Evolutionary conservation across 176 grass and related monocot species (phyloP).

Genomic region (Carex scoparia): DNA sequence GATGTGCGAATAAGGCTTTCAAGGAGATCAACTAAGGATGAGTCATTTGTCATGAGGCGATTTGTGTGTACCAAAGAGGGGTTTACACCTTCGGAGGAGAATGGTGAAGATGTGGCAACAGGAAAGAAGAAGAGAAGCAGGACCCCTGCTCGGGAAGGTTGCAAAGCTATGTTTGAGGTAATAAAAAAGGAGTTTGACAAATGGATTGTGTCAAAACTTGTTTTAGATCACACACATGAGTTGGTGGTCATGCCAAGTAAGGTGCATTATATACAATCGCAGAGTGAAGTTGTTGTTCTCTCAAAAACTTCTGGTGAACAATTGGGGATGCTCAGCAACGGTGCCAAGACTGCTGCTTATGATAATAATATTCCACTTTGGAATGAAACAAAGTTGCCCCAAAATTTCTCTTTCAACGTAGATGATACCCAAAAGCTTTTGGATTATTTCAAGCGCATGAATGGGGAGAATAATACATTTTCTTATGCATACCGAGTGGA

Average conservation of each 20-base stretch:
- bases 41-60: constrained; percentile 53
- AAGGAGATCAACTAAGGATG: constrained; percentile 48
- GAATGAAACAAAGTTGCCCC: constrained; percentile 11
- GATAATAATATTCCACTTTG: constrained; percentile 24
- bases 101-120: constrained; percentile 20
- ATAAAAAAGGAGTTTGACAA: constrained; percentile 56
- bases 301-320: constrained; percentile 40
- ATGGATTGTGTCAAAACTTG: constrained; percentile 68
- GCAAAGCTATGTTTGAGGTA: constrained; percentile 67
- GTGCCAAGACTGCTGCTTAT: not conserved
- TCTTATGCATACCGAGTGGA: constrained; percentile 61
- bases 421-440: constrained; percentile 59
- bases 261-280: constrained; percentile 64
- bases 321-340: not conserved
- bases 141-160: constrained; percentile 50
- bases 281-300: constrained; percentile 65
- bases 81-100: constrained; percentile 43
- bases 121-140: constrained; percentile 47
- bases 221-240: constrained; percentile 61
- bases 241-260: constrained; percentile 47
- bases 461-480: constrained; percentile 54
- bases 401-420: constrained; percentile 26
- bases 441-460: constrained; percentile 56
- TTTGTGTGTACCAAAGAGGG: constrained; percentile 76
- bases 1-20: constrained; percentile 62